These are phyloP conservation scores for Biscogniauxia marginata DNA, from an alignment of 2,329 filamentous ascomycete species.

Conservation along the genomic window DNA sequence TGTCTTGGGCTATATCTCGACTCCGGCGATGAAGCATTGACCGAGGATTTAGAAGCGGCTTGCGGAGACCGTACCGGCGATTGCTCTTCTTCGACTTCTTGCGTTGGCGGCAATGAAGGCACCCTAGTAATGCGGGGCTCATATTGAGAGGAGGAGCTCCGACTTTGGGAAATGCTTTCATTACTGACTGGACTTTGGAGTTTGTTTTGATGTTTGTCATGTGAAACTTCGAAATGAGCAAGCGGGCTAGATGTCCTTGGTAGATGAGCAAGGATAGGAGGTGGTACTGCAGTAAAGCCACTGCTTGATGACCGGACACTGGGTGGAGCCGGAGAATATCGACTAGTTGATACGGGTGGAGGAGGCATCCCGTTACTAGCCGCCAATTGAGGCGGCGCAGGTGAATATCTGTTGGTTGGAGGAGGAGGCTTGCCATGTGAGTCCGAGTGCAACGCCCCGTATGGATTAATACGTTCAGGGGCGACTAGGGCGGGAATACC, in stretches of 20 bases:
- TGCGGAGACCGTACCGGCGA: conserved; percentile 30
- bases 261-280: conserved; percentile 54
- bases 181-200: conserved; percentile 32
- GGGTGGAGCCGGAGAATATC: conserved; percentile 55
- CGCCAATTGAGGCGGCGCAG: conserved; percentile 46
- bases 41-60: conserved; percentile 20
- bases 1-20: conserved; percentile 40
- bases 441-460: conserved; percentile 45
- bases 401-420: conserved; percentile 59
- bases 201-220: conserved; percentile 37
- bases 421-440: conserved; percentile 31
- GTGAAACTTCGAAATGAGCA: conserved; percentile 59
- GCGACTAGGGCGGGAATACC: conserved; percentile 47
- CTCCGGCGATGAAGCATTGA: conserved; percentile 27
- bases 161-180: conserved; percentile 44
- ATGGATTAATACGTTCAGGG: conserved; percentile 53
- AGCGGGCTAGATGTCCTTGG: conserved; percentile 65
- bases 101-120: conserved; percentile 58
- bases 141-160: conserved; percentile 52
- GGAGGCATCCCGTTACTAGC: conserved; percentile 38
- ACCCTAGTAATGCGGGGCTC: conserved; percentile 55
- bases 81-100: conserved; percentile 61
- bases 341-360: conserved; percentile 40
- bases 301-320: conserved; percentile 38
- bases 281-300: conserved; percentile 42